Conservation (phyloP, 2,329 filamentous ascomycete species). For the Celoporthe dispersa region DNA sequence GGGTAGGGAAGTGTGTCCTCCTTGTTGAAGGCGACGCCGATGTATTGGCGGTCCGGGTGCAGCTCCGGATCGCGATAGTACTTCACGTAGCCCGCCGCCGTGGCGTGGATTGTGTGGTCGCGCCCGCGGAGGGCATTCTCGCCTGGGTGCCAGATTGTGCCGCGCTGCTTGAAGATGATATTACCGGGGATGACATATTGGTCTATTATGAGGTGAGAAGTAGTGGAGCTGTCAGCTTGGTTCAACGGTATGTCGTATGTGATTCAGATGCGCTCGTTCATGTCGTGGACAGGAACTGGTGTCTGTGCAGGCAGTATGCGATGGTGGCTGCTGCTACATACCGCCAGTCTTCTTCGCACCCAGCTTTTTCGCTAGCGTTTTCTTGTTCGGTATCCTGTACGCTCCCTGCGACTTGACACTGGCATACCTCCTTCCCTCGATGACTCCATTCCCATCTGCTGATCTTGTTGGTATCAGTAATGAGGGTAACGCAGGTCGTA, state of each 20-base stretch:
- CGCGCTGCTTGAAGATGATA: slow-evolving; percentile 97
- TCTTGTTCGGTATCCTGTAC: slow-evolving; percentile 67
- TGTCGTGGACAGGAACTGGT: background rate
- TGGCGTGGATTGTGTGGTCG: slow-evolving; percentile 93
- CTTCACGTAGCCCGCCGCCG: slow-evolving; percentile 85
- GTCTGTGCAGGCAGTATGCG: background rate
- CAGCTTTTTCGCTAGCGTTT: slow-evolving; percentile 76
- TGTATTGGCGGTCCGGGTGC: slow-evolving; percentile 90
- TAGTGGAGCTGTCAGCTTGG: slow-evolving; percentile 10
- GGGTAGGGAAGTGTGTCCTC: slow-evolving; percentile 79
- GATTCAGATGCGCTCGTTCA: background rate
- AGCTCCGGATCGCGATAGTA: slow-evolving; percentile 89
- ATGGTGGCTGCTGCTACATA: slow-evolving; percentile 46
- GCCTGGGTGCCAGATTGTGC: slow-evolving; percentile 91
- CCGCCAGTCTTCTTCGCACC: slow-evolving; percentile 93
- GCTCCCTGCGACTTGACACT: slow-evolving; percentile 68
- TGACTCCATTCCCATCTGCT: slow-evolving; percentile 46
- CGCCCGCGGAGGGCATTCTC: slow-evolving; percentile 95
- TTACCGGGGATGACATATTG: slow-evolving; percentile 95
- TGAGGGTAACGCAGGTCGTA: slow-evolving; percentile 33
- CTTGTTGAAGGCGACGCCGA: slow-evolving; percentile 88
- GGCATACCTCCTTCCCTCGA: slow-evolving; percentile 58
- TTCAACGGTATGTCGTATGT: background rate
- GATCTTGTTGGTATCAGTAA: slow-evolving; percentile 35
- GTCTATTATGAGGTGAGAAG: slow-evolving; percentile 53